Conservation (phyloP, 345 rosid species). For the Odontarrhena argentea region DNA sequence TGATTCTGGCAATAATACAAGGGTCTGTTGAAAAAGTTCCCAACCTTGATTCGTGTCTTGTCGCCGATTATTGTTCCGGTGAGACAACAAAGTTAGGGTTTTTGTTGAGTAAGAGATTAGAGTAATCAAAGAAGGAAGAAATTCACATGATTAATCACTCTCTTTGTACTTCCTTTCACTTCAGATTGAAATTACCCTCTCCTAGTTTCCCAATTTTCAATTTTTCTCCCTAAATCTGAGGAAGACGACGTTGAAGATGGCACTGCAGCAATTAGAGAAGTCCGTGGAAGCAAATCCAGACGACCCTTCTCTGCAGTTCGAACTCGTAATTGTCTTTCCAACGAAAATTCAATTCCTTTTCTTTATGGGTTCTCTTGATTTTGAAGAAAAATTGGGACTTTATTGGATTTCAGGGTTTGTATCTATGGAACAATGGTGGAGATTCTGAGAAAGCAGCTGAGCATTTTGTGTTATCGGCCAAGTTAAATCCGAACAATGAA, state of each 20-base stretch:
- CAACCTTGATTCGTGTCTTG: neutral
- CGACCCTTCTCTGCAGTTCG: constrained; percentile 62
- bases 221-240: constrained; percentile 9
- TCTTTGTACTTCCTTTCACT: too few relatives aligned
- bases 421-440: constrained; percentile 59
- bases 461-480: constrained; percentile 70
- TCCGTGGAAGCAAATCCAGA: constrained; percentile 66
- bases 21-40: neutral
- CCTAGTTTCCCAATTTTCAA: neutral
- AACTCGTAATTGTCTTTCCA: constrained; percentile 50
- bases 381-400: neutral
- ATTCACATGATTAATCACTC: constrained; percentile 18
- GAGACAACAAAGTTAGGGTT: constrained; percentile 19
- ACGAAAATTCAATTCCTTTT: neutral
- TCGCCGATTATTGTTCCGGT: constrained; percentile 31
- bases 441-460: constrained; percentile 69
- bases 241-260: constrained; percentile 36
- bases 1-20: constrained; percentile 9
- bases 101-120: neutral
- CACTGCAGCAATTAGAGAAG: constrained; percentile 50
- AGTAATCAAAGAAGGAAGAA: constrained; percentile 8
- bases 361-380: neutral
- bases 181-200: constrained; percentile 1
- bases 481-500: constrained; percentile 65
- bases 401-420: constrained; percentile 57